A percentile compares a stretch with the other conserved stretches of the same genome.
Evolutionary conservation across 805 yeast genomes (phyloP).

Genomic region (Barnettozyma wickerhamii): DNA sequence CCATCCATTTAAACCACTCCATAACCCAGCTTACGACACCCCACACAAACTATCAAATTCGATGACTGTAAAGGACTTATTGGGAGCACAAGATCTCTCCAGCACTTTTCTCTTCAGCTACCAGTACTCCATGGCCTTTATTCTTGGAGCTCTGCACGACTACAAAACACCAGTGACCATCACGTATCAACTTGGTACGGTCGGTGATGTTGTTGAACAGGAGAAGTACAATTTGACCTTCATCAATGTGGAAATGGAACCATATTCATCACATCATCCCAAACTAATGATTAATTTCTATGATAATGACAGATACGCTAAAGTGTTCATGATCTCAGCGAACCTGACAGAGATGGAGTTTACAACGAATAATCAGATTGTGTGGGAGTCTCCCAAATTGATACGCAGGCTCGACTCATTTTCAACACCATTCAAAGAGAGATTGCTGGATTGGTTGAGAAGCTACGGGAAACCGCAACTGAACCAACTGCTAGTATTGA

Average conservation of each 20-base stretch:
- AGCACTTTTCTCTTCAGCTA: slow-evolving; percentile 46
- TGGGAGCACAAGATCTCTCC: slow-evolving; percentile 31
- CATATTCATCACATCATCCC: slow-evolving; percentile 55
- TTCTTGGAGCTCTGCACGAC: slow-evolving; percentile 24
- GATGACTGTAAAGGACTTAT: slow-evolving; percentile 25
- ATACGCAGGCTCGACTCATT: slow-evolving; percentile 2
- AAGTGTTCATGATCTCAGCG: slow-evolving; percentile 54
- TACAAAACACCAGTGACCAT: slow-evolving; percentile 19
- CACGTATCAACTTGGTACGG: slow-evolving; percentile 31
- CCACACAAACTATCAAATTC: slow-evolving; percentile 17
- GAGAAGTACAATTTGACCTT: slow-evolving; percentile 13
- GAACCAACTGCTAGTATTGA: slow-evolving; percentile 22
- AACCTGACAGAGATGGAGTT: slow-evolving; percentile 55
- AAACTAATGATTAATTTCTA: slow-evolving; percentile 61
- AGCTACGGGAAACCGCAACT: slow-evolving; percentile 35
- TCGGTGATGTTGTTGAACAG: slow-evolving; percentile 13
- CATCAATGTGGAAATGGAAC: slow-evolving; percentile 32
- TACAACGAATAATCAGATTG: slow-evolving; percentile 56
- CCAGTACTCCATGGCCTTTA: slow-evolving; percentile 37
- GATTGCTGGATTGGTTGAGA: slow-evolving; percentile 40
- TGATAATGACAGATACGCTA: slow-evolving; percentile 31
- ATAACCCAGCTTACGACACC: slow-evolving; percentile 17
- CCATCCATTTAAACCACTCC: slow-evolving; percentile 20
- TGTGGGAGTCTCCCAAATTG: slow-evolving; percentile 55
- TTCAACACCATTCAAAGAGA: slow-evolving; percentile 37